Conservation (phyloP, 805 yeast species). For the Spathaspora girioi region DNA sequence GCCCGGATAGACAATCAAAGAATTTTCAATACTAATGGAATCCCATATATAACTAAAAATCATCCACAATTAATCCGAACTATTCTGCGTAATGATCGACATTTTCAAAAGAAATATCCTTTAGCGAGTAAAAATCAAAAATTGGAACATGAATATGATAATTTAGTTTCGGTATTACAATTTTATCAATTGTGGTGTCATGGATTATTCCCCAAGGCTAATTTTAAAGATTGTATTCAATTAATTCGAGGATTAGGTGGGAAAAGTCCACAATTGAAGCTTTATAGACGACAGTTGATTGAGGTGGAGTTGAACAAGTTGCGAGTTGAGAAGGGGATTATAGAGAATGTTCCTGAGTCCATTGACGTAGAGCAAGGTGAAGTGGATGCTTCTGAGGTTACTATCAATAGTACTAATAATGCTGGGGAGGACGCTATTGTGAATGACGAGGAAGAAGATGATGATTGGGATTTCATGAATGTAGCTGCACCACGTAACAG, state of each 20-base stretch:
- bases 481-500: constrained; percentile 11
- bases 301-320: constrained; percentile 24
- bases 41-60: constrained; percentile 29
- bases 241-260: constrained; percentile 50
- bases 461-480: constrained; percentile 29
- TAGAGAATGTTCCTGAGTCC: constrained; percentile 25
- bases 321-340: constrained; percentile 28
- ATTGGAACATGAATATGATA: constrained; percentile 30
- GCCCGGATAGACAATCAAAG: constrained; percentile 39
- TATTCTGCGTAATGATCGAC: constrained; percentile 25
- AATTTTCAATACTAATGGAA: constrained; percentile 29
- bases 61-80: constrained; percentile 22
- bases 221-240: constrained; percentile 63
- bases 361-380: neutral
- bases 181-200: constrained; percentile 47
- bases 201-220: constrained; percentile 72
- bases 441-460: constrained; percentile 16
- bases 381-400: neutral
- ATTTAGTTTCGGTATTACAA: constrained; percentile 32
- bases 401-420: neutral
- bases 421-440: neutral
- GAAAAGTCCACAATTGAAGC: constrained; percentile 32
- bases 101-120: constrained; percentile 7
- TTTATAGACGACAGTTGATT: constrained; percentile 26
- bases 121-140: constrained; percentile 10